phyloP scores from a whole-genome alignment of 2,329 filamentous ascomycete genomes.

The Penicillium sp. region DNA sequence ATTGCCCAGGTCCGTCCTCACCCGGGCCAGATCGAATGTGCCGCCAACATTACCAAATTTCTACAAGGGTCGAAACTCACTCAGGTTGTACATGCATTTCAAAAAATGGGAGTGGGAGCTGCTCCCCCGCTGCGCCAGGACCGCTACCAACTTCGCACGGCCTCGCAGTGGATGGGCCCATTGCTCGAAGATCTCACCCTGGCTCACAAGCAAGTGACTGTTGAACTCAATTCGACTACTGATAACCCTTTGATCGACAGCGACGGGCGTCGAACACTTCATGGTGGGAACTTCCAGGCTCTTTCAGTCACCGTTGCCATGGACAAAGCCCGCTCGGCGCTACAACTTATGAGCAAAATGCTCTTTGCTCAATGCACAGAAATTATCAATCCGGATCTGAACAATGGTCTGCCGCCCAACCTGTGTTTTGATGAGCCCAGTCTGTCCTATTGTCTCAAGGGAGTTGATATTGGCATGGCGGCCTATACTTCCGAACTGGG shows the following conservation, averaged over 20 bases:
- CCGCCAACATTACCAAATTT: background rate
- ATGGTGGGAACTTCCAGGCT: background rate
- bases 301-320: background rate
- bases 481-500: background rate
- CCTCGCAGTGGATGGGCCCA: background rate
- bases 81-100: background rate
- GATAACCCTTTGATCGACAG: background rate
- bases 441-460: background rate
- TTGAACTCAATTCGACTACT: background rate
- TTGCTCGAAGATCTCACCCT: background rate
- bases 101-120: background rate
- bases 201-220: background rate
- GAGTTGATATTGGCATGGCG: background rate
- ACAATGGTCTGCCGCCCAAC: background rate
- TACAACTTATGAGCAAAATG: background rate
- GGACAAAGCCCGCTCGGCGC: background rate
- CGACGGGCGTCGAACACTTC: background rate
- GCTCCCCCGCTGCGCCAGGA: background rate
- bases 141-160: background rate
- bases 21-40: background rate
- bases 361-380: background rate
- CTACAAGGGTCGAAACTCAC: background rate
- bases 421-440: background rate
- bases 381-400: background rate
- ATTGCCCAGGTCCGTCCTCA: background rate